Base-by-base conservation (phyloP, 352 stramenopile species). In the Pythium scleroteichum region DNA sequence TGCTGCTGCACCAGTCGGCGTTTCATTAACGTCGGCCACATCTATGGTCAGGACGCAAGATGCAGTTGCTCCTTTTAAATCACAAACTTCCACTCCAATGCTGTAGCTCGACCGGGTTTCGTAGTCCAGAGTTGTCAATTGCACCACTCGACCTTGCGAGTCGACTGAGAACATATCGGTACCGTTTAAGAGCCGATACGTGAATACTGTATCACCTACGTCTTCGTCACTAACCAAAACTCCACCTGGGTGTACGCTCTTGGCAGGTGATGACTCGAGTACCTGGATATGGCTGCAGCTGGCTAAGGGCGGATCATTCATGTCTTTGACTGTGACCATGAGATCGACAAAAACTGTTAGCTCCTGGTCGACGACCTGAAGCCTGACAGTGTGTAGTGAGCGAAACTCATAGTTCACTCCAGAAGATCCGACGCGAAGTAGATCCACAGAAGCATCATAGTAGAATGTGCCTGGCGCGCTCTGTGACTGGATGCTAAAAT, bases 11-110 rank as follows among this genome's bases (percentile, higher is more conserved):
- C 77, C 77, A 19, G 55, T 44, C 0, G 77, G 77, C 6, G 66
- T 51, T 40, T 86, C 77, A 29, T 86, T 51, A 1, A 75, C 58
- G 48, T 86, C 72, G 4, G 70, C 38, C 1, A 86, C 64, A 12
- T 84, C 68, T 0, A 86, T 22, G 8, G 68, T 46, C 42, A 69
- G 24, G 3, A 74, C 58, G 23, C 77, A 86, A 7, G 51, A 52
- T 16, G 60, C 66, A n/a, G 56, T 82, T 7, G 79, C 64, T 35
- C 69, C 72, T 24, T 65, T 40, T 3, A 41, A 26, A 33, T 86
- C 77, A 10, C 35, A 59, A 6, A 56, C 70, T 49, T 82, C 62
- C n/a, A 80, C 26, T 3, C 35, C 46, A 44, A 84, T 46, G 23
- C 53, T 68, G 53, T 79, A 69, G 2, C 41, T 53, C 10, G 57